These are phyloP conservation scores for Leptographium flavum DNA, from an alignment of 2,329 filamentous ascomycete species.

Conservation along the genomic window DNA sequence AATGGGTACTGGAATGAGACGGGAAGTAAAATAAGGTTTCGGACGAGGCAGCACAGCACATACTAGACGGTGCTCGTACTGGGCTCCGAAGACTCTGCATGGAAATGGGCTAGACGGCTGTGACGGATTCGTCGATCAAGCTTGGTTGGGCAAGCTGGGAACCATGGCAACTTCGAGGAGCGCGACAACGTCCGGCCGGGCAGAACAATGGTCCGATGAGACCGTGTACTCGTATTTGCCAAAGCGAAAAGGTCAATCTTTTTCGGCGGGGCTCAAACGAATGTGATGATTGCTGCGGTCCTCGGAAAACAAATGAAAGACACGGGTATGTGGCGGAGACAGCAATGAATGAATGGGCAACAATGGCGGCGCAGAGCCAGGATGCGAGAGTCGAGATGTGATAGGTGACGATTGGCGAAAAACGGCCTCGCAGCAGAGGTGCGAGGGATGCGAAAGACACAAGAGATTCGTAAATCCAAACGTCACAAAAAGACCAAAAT, in stretches of 20 bases:
- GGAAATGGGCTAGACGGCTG: conserved; percentile 1
- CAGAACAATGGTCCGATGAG: too few relatives aligned
- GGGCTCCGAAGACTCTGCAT: neutral
- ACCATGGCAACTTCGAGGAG: neutral
- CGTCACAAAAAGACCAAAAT: too few relatives aligned
- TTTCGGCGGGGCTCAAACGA: too few relatives aligned
- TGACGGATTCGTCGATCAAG: neutral
- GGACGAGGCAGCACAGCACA: neutral
- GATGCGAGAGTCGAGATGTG: neutral
- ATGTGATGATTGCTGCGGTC: too few relatives aligned
- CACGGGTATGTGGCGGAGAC: too few relatives aligned
- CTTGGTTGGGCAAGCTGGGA: neutral
- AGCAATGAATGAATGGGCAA: neutral
- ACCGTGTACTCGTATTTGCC: too few relatives aligned
- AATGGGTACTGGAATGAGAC: neutral
- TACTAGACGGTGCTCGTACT: conserved; percentile 4
- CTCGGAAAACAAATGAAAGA: too few relatives aligned
- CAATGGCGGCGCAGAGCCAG: neutral
- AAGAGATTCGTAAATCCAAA: too few relatives aligned
- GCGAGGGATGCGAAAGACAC: too few relatives aligned
- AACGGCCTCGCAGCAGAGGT: neutral
- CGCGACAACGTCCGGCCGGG: neutral
- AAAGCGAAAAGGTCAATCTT: neutral
- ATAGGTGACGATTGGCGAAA: neutral
- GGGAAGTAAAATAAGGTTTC: neutral